phyloP scores from a whole-genome alignment of 345 rosid species.

The Hibiscus tridactylites region DNA sequence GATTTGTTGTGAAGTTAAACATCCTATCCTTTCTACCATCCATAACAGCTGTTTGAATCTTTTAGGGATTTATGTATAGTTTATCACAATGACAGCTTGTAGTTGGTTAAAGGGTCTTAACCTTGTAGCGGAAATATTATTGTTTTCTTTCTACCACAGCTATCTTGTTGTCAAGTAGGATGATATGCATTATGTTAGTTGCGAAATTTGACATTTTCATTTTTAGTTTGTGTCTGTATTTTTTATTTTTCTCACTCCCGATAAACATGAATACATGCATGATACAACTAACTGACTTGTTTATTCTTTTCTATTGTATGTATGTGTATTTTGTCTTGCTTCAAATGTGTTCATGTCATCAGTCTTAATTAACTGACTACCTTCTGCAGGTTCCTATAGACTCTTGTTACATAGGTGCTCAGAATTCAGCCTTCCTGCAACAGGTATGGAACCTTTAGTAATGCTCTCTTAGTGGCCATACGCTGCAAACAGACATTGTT shows the following conservation, averaged over 20 bases:
- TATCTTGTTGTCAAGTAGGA: not conserved
- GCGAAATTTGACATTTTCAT: not conserved
- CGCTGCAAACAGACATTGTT: not conserved
- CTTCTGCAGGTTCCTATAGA: conserved; percentile 79
- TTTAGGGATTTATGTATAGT: not conserved
- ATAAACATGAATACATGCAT: not conserved
- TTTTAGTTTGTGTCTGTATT: not conserved
- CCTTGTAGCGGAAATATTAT: not conserved
- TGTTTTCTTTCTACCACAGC: not conserved
- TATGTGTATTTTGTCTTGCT: not conserved
- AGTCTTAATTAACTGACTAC: not conserved
- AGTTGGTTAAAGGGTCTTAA: not conserved
- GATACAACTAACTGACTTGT: not conserved
- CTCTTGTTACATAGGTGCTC: conserved; percentile 74
- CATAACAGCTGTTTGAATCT: not conserved
- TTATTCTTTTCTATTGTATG: not conserved
- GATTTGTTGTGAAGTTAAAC: not conserved
- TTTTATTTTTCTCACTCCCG: not conserved
- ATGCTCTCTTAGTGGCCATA: not conserved
- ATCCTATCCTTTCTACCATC: not conserved
- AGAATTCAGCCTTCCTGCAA: conserved; percentile 86
- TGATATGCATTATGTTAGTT: not conserved
- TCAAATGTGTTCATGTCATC: not conserved
- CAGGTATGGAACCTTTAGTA: conserved; percentile 42
- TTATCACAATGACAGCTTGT: not conserved